Evolutionary conservation across 805 yeast genomes (phyloP), one percentile per base, ranked within the genome.

Genomic region (Millerozyma miso): DNA sequence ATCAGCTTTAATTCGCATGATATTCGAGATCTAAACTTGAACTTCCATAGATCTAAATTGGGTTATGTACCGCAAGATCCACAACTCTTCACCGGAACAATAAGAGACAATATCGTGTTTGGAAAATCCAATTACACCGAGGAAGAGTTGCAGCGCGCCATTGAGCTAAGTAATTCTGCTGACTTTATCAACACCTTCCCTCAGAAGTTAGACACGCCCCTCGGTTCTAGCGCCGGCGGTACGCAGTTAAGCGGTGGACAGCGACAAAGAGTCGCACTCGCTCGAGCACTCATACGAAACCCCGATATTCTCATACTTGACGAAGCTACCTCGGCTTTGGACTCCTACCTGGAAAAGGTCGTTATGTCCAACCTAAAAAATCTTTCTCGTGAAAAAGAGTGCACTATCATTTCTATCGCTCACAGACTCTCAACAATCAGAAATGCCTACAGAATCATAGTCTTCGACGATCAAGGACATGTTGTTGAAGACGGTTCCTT

Each of bases 31-130:
- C 73, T 85, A 54, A 86, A 85, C 53, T 72, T 91, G 41, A 83
- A 89, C 55, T 75, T 80, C 41, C 80, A 83, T 60, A 74, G 98
- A 43, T 67, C 81, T 20, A 76, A 81, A 43, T 71, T 88, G 19
- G 97, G 97, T n/a, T 81, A 87, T 29, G 98, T 91, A 3, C 89
- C 86, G 48, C 98, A 91, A 60, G 97, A 91, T 54, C 96, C 98
- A 2, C 77, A 87, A 49, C 67, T 91, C 39, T 88, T 90, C 60
- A 82, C 90, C 41, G 97, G 97, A 1, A 76, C 95, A 0, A 77
- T 91, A 19, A 72, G 82, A 37, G 96, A 89, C 29, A 91, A 91
- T 55, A 82, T 91, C 33, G 70, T 80, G 0, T 91, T 91, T 60
- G 95, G 96, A 1, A 73, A 74, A 18, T 81, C 55, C 12, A 43